Conservation (phyloP, 2,329 filamentous ascomycete species). For the Leptographium procerum region DNA sequence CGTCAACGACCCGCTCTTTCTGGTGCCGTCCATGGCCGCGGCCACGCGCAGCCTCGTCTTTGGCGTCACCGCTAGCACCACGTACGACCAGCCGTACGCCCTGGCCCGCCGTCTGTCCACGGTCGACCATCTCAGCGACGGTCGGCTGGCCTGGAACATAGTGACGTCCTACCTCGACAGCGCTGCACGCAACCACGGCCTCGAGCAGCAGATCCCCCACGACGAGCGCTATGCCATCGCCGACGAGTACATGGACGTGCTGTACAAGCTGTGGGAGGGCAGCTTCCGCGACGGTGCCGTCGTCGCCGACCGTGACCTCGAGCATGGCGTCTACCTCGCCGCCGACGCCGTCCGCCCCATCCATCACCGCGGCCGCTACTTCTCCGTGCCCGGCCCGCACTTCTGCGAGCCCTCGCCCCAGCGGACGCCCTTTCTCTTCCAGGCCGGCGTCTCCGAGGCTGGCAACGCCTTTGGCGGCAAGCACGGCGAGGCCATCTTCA, state of each 20-base stretch:
- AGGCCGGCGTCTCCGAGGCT: conserved; percentile 13
- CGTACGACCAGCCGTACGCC: conserved; percentile 6
- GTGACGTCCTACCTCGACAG: conserved; percentile 12
- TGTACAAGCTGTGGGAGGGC: conserved; percentile 13
- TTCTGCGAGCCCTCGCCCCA: conserved; percentile 4
- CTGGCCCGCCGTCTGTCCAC: conserved; percentile 7
- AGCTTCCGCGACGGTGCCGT: conserved; percentile 5
- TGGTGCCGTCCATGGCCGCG: conserved; percentile 9
- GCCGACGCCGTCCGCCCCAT: conserved; percentile 1
- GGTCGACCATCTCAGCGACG: conserved; percentile 7
- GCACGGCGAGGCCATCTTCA: conserved; percentile 14
- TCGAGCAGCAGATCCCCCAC: conserved; percentile 9
- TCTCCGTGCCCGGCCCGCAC: background rate
- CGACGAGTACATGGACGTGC: conserved; percentile 13
- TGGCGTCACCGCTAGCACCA: conserved; percentile 6
- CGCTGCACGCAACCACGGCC: conserved; percentile 10
- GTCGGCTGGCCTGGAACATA: conserved; percentile 13
- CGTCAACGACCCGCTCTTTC: conserved; percentile 7
- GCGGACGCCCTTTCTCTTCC: conserved; percentile 14
- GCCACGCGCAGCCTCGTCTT: conserved; percentile 7
- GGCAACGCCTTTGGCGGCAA: conserved; percentile 13
- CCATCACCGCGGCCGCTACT: conserved; percentile 5
- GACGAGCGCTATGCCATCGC: conserved; percentile 14
- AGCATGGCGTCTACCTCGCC: background rate
- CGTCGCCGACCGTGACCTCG: conserved; percentile 4